Evolutionary conservation across 805 yeast genomes (phyloP).

Genomic region (Starmera pachycereana): DNA sequence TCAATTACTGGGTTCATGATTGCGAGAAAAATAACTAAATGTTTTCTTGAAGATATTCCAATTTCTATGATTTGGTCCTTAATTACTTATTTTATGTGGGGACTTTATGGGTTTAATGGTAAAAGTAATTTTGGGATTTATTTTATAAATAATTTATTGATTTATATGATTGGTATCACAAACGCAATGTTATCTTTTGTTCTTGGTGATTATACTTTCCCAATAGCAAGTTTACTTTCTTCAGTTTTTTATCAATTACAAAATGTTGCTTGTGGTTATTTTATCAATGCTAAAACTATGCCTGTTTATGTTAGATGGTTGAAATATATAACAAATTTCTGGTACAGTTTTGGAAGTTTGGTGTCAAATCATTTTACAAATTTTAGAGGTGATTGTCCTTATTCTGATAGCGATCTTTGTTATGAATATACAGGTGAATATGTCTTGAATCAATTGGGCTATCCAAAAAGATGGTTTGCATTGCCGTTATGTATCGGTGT

Average conservation of each 20-base stretch:
- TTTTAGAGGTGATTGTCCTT: constrained; percentile 47
- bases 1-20: constrained; percentile 52
- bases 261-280: constrained; percentile 73
- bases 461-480: constrained; percentile 50
- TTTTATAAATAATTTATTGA: constrained; percentile 48
- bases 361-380: constrained; percentile 52
- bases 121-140: constrained; percentile 48
- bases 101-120: constrained; percentile 56
- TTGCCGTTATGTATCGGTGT: constrained; percentile 53
- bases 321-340: constrained; percentile 58
- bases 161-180: constrained; percentile 45
- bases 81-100: constrained; percentile 71
- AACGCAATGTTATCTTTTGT: constrained; percentile 31
- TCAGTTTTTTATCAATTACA: constrained; percentile 32
- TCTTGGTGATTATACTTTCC: constrained; percentile 12
- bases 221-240: constrained; percentile 10
- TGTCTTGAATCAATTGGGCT: constrained; percentile 49
- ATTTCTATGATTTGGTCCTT: constrained; percentile 48
- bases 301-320: constrained; percentile 83
- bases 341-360: constrained; percentile 67
- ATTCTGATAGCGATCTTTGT: constrained; percentile 27
- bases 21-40: constrained; percentile 54
- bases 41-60: constrained; percentile 59
- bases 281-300: constrained; percentile 58
- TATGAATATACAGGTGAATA: constrained; percentile 43